Evolutionary conservation across 345 rosid species (phyloP), one percentile per base, ranked within the genome.

Genomic region (Eutrema yunnanense): DNA sequence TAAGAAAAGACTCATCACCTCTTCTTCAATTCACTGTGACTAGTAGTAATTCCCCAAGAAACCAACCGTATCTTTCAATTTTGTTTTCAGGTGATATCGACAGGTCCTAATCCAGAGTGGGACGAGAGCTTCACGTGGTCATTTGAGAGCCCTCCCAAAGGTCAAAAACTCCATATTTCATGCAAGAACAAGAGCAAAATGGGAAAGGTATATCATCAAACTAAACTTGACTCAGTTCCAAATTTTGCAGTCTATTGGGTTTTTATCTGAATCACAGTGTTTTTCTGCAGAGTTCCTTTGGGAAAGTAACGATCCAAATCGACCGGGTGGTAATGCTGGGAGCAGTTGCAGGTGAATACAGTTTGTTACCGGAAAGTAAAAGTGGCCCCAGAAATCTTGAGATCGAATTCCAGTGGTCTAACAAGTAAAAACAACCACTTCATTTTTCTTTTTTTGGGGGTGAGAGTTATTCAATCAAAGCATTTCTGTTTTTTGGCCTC

Each of bases 181-280:
- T 96, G 99, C 91, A 96, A 92, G 82, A 96, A 90, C 65, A 96
- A 90, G 85, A 96, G 98, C 85, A 96, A 92, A 84, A 92, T 96
- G 99, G 99, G 99, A 62, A 96, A 96, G 97, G 99, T 86, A 46
- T 10, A 63, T 44, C 40, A 58, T 38, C 32, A 38, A 58, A 41
- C 44, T 10, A 41, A 53, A 72, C 62, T 0, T 41, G 2, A 29
- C 11, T 40, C 12, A 42, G 32, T 36, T 67, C 29, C 8, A 50
- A 30, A 10, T 40, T 6, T 46, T 53, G 55, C 19, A 2, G 5
- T 44, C 53, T 44, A 44, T 22, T 4, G 26, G 42, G 6, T 27
- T 53, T 47, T 29, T 4, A 30, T 46, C 58, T 55, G 36, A 65
- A 65, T 5, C 60, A 5, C 34, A 38, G 9, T 43, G 26, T 42